Percentiles rank a stretch among this genome's conserved stretches.
Conservation (phyloP, 371 early-diverging fungal genomes). For the Circinella minor region DNA sequence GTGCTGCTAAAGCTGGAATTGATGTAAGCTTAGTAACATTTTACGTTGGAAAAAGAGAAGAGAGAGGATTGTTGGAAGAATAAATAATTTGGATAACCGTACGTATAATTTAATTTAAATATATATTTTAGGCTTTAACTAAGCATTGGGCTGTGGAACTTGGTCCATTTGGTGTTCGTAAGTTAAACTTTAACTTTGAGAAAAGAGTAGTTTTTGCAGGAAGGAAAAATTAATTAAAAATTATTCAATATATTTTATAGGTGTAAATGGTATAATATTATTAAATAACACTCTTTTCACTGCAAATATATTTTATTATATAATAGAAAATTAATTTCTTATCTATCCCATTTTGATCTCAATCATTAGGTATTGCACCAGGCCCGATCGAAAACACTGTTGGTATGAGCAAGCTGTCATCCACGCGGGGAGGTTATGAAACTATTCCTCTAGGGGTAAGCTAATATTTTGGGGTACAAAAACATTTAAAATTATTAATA, state of each 20-base stretch:
- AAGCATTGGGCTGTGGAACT: constrained; percentile 61
- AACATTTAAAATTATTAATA: no score
- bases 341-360: no score
- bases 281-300: no score
- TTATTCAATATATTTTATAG: no score
- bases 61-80: background rate
- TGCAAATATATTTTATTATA: no score
- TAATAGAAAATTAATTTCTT: no score
- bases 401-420: constrained; percentile 15
- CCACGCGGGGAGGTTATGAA: constrained; percentile 24
- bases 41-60: background rate
- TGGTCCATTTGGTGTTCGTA: constrained; percentile 56
- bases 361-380: constrained; percentile 41
- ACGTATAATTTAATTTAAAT: background rate
- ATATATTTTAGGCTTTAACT: constrained; percentile 39
- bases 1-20: constrained; percentile 52
- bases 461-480: background rate
- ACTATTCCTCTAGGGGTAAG: constrained; percentile 42
- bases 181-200: background rate
- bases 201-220: no score
- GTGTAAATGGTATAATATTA: no score
- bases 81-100: background rate
- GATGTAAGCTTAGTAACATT: constrained; percentile 26
- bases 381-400: constrained; percentile 43
- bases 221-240: no score